Evolutionary conservation across 805 yeast genomes (phyloP).

Genomic region (Myxozyma geophila): DNA sequence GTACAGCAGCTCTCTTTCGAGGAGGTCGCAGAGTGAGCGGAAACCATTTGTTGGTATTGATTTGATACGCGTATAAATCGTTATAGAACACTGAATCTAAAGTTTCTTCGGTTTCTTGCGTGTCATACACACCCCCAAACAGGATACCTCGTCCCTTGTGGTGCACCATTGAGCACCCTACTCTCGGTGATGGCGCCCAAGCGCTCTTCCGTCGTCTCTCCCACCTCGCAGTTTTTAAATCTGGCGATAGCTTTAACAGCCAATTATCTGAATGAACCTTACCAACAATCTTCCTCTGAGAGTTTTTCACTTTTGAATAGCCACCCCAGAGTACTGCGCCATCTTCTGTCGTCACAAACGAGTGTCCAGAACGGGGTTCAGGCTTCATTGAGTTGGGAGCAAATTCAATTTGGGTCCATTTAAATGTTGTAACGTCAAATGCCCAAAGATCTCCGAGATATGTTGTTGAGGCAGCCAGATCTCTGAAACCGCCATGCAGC

Average conservation of each 20-base stretch:
- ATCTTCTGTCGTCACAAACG: slow-evolving; percentile 73
- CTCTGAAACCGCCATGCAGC: slow-evolving; percentile 91
- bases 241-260: slow-evolving; percentile 84
- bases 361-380: slow-evolving; percentile 93
- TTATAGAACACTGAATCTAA: slow-evolving; percentile 84
- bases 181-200: slow-evolving; percentile 87
- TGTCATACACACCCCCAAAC: slow-evolving; percentile 96
- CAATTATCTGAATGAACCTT: slow-evolving; percentile 86
- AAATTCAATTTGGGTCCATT: slow-evolving; percentile 88
- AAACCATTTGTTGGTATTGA: slow-evolving; percentile 89
- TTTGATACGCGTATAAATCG: slow-evolving; percentile 76
- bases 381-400: slow-evolving; percentile 82
- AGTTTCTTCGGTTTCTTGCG: slow-evolving; percentile 92
- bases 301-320: slow-evolving; percentile 86
- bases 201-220: slow-evolving; percentile 90
- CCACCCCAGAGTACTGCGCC: slow-evolving; percentile 94
- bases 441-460: slow-evolving; percentile 89
- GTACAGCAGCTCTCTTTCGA: slow-evolving; percentile 54
- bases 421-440: slow-evolving; percentile 84
- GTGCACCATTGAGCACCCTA: slow-evolving; percentile 87
- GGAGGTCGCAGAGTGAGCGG: slow-evolving; percentile 65
- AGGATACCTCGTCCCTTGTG: slow-evolving; percentile 91
- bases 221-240: slow-evolving; percentile 76
- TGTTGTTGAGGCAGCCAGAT: slow-evolving; percentile 79
- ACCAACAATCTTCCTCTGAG: slow-evolving; percentile 85